A percentile compares a stretch with the other conserved stretches of the same genome.
Conservation (phyloP, 345 rosid genomes). For the Linum tenue region DNA sequence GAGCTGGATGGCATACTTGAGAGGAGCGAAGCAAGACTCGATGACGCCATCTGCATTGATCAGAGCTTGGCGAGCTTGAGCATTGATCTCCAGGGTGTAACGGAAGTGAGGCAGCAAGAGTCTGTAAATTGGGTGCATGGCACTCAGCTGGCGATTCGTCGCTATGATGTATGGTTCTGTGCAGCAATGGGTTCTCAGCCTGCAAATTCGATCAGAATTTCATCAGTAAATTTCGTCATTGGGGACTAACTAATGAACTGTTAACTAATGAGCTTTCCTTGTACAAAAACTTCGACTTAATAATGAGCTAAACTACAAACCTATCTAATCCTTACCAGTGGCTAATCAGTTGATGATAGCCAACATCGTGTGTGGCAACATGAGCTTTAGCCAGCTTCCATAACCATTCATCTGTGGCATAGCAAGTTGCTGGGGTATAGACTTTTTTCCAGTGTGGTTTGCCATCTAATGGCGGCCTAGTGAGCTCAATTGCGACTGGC, state of each 20-base stretch:
- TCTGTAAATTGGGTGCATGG: constrained; percentile 7
- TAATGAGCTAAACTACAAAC: neutral
- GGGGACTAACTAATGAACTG: neutral
- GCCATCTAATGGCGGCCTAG: neutral
- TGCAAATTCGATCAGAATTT: neutral
- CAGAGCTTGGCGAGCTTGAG: neutral
- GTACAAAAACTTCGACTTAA: too few relatives aligned
- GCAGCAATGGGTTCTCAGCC: constrained; percentile 12
- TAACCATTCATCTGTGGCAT: neutral
- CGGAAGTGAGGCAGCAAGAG: constrained; percentile 7
- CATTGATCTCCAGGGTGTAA: constrained; percentile 9
- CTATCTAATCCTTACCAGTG: neutral
- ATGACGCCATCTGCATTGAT: constrained; percentile 7
- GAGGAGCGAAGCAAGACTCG: constrained; percentile 1
- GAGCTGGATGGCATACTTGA: constrained; percentile 3
- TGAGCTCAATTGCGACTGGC: constrained; percentile 2
- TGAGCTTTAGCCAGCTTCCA: constrained; percentile 8
- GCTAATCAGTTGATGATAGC: neutral
- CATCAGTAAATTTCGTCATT: neutral
- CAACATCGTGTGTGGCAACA: neutral
- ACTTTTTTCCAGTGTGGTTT: constrained; percentile 5
- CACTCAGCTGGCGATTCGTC: constrained; percentile 8
- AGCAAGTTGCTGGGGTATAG: neutral
- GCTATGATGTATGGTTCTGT: constrained; percentile 10
- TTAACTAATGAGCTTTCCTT: neutral